A percentile compares a stretch with the other conserved stretches of the same genome.
Conservation (phyloP, 176 grass and related monocot species). For the Coix lacrymajobi region DNA sequence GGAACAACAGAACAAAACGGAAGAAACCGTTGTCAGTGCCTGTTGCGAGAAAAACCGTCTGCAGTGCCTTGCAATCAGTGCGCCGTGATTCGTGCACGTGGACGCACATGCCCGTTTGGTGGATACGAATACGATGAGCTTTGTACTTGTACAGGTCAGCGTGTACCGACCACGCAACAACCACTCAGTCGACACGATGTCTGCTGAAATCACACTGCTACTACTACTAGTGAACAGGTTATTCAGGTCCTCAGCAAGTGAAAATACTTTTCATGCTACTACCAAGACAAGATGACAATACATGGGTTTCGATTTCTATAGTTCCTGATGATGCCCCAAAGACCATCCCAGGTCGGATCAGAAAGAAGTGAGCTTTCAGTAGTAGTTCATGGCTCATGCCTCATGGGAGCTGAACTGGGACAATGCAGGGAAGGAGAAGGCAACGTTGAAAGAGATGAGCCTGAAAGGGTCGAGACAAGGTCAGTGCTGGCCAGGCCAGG, state of each 20-base stretch:
- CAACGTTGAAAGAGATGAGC: constrained; percentile 1
- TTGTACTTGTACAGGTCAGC: not conserved
- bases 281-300: not conserved
- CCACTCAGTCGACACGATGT: not conserved
- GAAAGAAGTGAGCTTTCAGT: not conserved
- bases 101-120: constrained; percentile 2
- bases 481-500: not conserved
- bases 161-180: not conserved
- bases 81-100: constrained; percentile 24
- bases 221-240: not conserved
- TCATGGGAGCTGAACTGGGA: not conserved
- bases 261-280: not conserved
- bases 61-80: not conserved
- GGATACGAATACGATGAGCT: not conserved
- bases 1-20: not conserved
- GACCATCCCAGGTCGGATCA: not conserved
- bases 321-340: not conserved
- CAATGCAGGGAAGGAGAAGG: not conserved
- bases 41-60: not conserved
- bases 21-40: not conserved
- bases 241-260: not conserved
- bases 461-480: constrained; percentile 12
- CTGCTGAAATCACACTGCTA: not conserved
- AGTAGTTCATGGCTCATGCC: not conserved
- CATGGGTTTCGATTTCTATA: not conserved